Conservation (phyloP, 352 stramenopile species). For the Phytopythium mirpurense region DNA sequence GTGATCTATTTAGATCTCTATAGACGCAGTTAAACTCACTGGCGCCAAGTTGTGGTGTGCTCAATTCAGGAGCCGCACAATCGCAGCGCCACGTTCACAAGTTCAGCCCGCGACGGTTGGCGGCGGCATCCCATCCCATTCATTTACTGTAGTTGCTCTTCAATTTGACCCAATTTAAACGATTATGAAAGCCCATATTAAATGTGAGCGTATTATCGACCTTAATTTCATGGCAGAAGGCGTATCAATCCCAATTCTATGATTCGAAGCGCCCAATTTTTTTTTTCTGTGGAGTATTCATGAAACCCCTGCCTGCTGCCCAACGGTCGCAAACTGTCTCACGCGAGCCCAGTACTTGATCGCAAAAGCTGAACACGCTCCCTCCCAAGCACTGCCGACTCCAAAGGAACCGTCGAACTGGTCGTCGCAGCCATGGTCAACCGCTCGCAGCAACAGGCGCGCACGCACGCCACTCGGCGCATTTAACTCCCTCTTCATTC, state of each 20-base stretch:
- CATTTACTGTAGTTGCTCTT: too few species aligned
- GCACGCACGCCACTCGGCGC: not conserved
- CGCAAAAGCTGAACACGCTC: not conserved
- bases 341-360: slow-evolving; percentile 2
- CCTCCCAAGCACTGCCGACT: not conserved
- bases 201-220: not conserved
- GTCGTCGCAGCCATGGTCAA: too few species aligned
- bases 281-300: too few species aligned
- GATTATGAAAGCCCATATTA: too few species aligned
- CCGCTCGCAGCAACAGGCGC: not conserved
- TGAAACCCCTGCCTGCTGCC: too few species aligned
- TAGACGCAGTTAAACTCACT: too few species aligned
- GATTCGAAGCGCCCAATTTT: not conserved
- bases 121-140: not conserved
- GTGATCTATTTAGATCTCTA: too few species aligned
- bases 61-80: not conserved
- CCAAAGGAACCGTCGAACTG: not conserved
- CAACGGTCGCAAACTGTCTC: not conserved
- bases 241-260: not conserved
- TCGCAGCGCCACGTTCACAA: not conserved
- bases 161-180: too few species aligned
- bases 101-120: not conserved
- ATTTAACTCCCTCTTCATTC: too few species aligned
- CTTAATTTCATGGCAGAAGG: not conserved
- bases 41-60: too few species aligned